Percentiles rank a stretch among this genome's conserved stretches.
Evolutionary conservation across 306 rosid genomes (phyloP).

Genomic region (Begonia peltatifolia): DNA sequence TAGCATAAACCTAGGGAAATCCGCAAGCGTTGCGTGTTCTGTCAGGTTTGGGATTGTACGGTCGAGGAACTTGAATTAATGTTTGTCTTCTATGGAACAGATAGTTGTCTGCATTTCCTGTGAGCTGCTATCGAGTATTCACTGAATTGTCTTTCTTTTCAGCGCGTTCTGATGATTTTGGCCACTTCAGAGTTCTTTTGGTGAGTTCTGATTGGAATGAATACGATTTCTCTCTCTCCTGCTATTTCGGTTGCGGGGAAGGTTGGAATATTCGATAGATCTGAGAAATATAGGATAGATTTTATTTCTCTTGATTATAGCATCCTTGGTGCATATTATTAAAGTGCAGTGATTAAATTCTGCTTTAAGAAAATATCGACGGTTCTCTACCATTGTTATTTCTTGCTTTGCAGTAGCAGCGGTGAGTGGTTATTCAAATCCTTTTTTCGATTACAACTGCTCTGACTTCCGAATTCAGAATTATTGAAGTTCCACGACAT

Average conservation of each 20-base stretch:
- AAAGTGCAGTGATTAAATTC: conserved; percentile 21
- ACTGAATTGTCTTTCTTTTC: conserved; percentile 23
- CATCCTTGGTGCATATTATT: neutral
- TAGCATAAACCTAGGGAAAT: conserved; percentile 17
- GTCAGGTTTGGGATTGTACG: conserved; percentile 1
- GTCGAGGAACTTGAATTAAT: conserved; percentile 13
- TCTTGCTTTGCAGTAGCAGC: conserved; percentile 69
- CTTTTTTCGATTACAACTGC: conserved; percentile 31
- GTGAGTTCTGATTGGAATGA: conserved; percentile 87
- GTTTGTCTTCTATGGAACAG: too few species aligned
- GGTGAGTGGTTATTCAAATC: conserved; percentile 8
- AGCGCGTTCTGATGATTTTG: conserved; percentile 44
- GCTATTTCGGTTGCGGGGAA: neutral
- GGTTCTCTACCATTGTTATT: conserved; percentile 43
- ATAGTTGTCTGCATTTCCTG: too few species aligned
- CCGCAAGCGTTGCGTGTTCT: neutral
- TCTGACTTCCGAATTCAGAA: conserved; percentile 5
- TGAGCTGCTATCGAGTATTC: too few species aligned
- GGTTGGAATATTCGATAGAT: too few species aligned
- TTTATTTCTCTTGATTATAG: conserved; percentile 2
- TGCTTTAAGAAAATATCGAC: conserved; percentile 34
- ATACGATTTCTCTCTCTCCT: conserved; percentile 7
- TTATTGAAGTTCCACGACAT: conserved; percentile 20
- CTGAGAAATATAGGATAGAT: neutral
- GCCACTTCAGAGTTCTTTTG: conserved; percentile 55